Conservation (phyloP, 257 asterid species). For the Penstemon barbatus region DNA sequence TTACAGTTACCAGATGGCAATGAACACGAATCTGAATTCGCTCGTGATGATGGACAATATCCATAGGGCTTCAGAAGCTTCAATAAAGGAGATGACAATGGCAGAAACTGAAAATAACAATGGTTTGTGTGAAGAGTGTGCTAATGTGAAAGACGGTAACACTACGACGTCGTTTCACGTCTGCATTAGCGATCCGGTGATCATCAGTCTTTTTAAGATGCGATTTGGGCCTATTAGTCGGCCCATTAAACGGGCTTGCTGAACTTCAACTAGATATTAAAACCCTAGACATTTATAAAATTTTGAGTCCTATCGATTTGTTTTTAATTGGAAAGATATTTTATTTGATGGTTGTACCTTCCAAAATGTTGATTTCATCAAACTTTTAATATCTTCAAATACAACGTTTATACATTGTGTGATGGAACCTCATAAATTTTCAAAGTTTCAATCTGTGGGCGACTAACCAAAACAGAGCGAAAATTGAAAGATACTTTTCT, state of each 20-base stretch:
- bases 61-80: constrained; percentile 9
- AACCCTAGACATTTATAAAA: too few species aligned
- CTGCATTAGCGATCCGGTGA: constrained; percentile 59
- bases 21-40: constrained; percentile 15
- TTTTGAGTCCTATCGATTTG: too few species aligned
- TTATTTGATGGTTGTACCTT: too few species aligned
- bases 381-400: too few species aligned
- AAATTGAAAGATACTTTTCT: too few species aligned
- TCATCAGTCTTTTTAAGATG: constrained; percentile 31
- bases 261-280: not conserved
- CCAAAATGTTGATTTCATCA: too few species aligned
- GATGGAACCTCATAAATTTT: too few species aligned
- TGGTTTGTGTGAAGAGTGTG: constrained; percentile 51
- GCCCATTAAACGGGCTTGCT: constrained; percentile 35
- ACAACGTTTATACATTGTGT: too few species aligned
- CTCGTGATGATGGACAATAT: constrained; percentile 36
- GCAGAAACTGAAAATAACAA: constrained; percentile 24
- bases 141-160: constrained; percentile 24
- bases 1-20: constrained; percentile 30
- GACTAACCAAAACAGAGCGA: too few species aligned
- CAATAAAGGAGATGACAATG: constrained; percentile 20
- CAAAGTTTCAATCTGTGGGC: too few species aligned
- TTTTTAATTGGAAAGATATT: too few species aligned
- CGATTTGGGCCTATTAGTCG: constrained; percentile 55
- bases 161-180: constrained; percentile 52